These are phyloP conservation scores for Trichoderma orchidacearum DNA, from an alignment of 495 filamentous ascomycete species.

Conservation along the genomic window DNA sequence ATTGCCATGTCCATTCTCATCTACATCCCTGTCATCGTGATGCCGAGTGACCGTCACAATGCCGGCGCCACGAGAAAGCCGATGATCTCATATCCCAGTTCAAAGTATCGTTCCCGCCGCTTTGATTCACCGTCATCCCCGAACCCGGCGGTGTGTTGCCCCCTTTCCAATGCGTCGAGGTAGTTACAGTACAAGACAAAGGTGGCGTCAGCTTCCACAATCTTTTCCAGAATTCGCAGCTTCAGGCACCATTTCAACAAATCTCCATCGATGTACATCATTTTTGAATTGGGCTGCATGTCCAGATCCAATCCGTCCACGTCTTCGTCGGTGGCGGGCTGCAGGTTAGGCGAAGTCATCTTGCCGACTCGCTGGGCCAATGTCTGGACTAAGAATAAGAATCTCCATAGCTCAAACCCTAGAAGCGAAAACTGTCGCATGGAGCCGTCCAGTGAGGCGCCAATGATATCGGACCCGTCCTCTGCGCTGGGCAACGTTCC, in stretches of 20 bases:
- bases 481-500: constrained; percentile 12
- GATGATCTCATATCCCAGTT: constrained; percentile 29
- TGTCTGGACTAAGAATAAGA: constrained; percentile 51
- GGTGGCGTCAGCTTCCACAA: constrained; percentile 18
- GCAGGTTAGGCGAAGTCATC: constrained; percentile 4
- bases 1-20: too few relatives aligned
- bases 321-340: constrained; percentile 6
- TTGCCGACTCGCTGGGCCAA: constrained; percentile 21
- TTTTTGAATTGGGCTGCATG: constrained; percentile 17
- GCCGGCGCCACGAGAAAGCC: constrained; percentile 30
- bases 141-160: constrained; percentile 8
- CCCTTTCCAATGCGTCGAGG: constrained; percentile 20
- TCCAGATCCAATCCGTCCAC: constrained; percentile 7
- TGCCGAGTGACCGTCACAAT: constrained; percentile 18
- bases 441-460: constrained; percentile 51
- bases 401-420: constrained; percentile 35
- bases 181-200: constrained; percentile 16
- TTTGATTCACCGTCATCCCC: not conserved
- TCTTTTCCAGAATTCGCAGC: constrained; percentile 22
- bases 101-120: constrained; percentile 10
- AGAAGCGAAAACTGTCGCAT: constrained; percentile 48
- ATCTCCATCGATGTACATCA: constrained; percentile 58
- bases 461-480: constrained; percentile 37
- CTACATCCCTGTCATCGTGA: too few relatives aligned
- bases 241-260: constrained; percentile 42